These are phyloP conservation scores for Trichophaea hybrida DNA, from an alignment of 2,329 filamentous ascomycete species.

Conservation along the genomic window DNA sequence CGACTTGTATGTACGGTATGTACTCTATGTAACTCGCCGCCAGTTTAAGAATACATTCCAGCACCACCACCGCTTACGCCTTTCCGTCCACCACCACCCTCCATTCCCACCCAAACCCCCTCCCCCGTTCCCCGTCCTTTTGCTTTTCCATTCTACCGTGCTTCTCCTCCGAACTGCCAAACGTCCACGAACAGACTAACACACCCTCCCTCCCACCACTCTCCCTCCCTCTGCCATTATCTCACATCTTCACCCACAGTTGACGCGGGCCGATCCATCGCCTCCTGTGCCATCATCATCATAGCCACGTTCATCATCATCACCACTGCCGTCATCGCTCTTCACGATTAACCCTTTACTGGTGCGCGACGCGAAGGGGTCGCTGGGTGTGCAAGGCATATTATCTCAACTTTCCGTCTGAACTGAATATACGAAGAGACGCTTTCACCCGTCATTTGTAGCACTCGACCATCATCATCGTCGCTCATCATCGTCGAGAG, in stretches of 20 bases:
- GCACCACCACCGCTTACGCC: not conserved
- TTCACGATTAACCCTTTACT: not conserved
- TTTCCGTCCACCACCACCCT: constrained; percentile 1
- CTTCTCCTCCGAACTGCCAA: constrained; percentile 2
- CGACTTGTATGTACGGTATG: too few species aligned
- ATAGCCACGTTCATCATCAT: not conserved
- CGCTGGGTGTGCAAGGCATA: not conserved
- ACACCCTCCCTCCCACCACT: not conserved
- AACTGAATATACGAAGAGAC: not conserved
- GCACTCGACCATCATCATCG: not conserved
- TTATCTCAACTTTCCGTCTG: not conserved
- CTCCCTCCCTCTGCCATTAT: not conserved
- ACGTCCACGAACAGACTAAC: constrained; percentile 3
- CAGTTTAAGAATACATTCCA: not conserved
- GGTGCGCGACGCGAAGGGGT: not conserved
- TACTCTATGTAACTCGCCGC: too few species aligned
- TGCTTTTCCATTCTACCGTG: constrained; percentile 1
- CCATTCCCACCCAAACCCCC: not conserved
- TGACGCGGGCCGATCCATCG: constrained; percentile 16
- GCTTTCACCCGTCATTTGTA: not conserved
- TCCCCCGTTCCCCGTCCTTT: not conserved
- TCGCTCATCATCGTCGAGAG: too few species aligned
- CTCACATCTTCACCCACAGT: constrained; percentile 7
- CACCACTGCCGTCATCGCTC: not conserved
- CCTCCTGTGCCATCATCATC: not conserved